A percentile compares a stretch with the other conserved stretches of the same genome.
Conservation (phyloP, 495 filamentous ascomycete species). For the Aspergillus egyptiacus region DNA sequence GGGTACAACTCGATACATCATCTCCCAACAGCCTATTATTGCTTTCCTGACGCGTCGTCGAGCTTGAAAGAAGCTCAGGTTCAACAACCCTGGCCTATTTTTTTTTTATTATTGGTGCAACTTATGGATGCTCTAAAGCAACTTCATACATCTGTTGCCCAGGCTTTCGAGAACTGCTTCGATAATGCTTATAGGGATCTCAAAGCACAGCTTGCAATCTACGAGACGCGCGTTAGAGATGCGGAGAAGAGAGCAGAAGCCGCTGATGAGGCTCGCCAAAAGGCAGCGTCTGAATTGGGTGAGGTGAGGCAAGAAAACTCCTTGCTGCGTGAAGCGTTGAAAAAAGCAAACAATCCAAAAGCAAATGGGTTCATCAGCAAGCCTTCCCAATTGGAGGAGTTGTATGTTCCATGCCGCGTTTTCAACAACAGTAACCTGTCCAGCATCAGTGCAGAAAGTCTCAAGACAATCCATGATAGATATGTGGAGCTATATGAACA, state of each 20-base stretch:
- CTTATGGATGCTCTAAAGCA: slow-evolving; percentile 37
- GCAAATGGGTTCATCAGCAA: slow-evolving; percentile 10
- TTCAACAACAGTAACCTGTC: slow-evolving; percentile 4
- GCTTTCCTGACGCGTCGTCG: not conserved
- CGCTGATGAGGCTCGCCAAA: slow-evolving; percentile 22
- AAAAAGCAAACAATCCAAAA: slow-evolving; percentile 14
- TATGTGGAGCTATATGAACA: slow-evolving; percentile 34
- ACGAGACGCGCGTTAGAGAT: slow-evolving; percentile 19
- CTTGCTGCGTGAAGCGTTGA: slow-evolving; percentile 23
- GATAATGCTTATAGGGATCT: slow-evolving; percentile 28
- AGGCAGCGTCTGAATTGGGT: slow-evolving; percentile 16
- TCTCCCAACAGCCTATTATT: not conserved
- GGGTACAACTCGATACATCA: slow-evolving; percentile 1
- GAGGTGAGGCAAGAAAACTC: slow-evolving; percentile 24
- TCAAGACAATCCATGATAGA: slow-evolving; percentile 19
- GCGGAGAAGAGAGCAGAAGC: slow-evolving; percentile 18
- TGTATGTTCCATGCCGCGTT: slow-evolving; percentile 27
- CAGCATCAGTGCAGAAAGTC: not conserved
- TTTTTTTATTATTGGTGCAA: not conserved
- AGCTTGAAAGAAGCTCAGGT: not conserved
- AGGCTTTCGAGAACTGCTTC: slow-evolving; percentile 28
- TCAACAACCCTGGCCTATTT: too few species aligned
- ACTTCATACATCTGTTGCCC: slow-evolving; percentile 30
- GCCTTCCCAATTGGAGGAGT: slow-evolving; percentile 18
- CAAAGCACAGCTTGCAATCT: slow-evolving; percentile 20